Base-by-base conservation (phyloP, 331 rosid genomes). In the Spiraea crenata region DNA sequence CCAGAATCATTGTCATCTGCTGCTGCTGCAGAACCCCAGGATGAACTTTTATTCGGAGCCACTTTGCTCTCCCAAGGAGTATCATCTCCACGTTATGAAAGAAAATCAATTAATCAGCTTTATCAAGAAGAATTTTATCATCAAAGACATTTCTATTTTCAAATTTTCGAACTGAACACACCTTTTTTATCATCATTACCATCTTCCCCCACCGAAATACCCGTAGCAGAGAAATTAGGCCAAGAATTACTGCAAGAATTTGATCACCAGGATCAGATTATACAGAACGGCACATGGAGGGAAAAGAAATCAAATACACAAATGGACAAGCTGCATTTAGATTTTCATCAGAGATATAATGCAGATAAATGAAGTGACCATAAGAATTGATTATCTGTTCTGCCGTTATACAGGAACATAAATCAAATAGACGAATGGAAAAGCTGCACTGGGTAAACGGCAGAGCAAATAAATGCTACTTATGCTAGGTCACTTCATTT, bases 11-110 rank as follows among this genome's bases (percentile, higher is more conserved):
- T 55, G 42, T 70, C 74, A 40, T 84, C 73, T 61, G 85, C 67
- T 65, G 57, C 75, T 45, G 65, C 76, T 12, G 84, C 82, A 59
- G 83, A 82, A 61, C 93, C 96, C 98, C 98, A 92, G 72, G 96
- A 62, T 1, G 85, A 65, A 75, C 57, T 88, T 51, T 76, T 81
- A 35, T 74, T 83, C 54, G 93, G 74, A 61, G 83, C 73, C 5
- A 34, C 80, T 80, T 85, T 87, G 78, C 79, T 79, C 15, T 65
- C 93, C 98, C 98, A 90, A 67, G 89, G 80, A 64, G 80, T 57
- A 74, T 84, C 87, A 82, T 82, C 89, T 85, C 70, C 57, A 73
- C 39, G 59, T 72, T 54, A 85, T 40, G 69, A 71, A 37, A 50
- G 65, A 71, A 63, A 68, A 39, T 51, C 37, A 68, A 56, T 67